Evolutionary conservation across 2,329 filamentous ascomycete species (phyloP).

Genomic region (Arthrobotrys megalospora): DNA sequence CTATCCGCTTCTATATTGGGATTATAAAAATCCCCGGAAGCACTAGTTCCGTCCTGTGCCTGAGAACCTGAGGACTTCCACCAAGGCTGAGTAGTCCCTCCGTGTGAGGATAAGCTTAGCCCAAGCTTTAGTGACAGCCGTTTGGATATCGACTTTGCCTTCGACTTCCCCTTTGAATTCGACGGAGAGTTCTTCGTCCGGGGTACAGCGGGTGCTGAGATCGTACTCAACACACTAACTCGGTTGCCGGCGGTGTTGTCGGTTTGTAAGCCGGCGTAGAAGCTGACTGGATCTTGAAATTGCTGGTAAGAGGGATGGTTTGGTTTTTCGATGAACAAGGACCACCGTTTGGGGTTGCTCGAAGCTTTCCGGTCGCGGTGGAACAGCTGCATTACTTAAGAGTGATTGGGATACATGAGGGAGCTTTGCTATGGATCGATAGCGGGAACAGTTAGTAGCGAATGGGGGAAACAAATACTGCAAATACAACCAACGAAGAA

Average conservation of each 20-base stretch:
- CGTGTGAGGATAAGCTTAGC: conserved; percentile 13
- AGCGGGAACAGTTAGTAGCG: conserved; percentile 3
- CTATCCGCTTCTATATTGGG: conserved; percentile 18
- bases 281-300: conserved; percentile 45
- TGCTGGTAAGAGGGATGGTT: conserved; percentile 13
- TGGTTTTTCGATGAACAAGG: conserved; percentile 21
- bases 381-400: conserved; percentile 30
- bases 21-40: conserved; percentile 25
- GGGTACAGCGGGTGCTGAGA: conserved; percentile 22
- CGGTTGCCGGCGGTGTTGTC: conserved; percentile 29
- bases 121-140: conserved; percentile 11
- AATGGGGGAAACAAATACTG: neutral
- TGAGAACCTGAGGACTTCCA: conserved; percentile 34
- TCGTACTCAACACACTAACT: conserved; percentile 20
- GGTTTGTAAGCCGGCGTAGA: conserved; percentile 31
- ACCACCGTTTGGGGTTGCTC: conserved; percentile 25
- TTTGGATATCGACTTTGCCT: conserved; percentile 23
- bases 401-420: conserved; percentile 7
- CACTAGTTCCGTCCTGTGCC: neutral
- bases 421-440: neutral
- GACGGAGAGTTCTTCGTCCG: conserved; percentile 22
- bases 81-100: conserved; percentile 28
- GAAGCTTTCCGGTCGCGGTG: conserved; percentile 28
- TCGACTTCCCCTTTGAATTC: conserved; percentile 46
- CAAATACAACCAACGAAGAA: conserved; percentile 4